Evolutionary conservation across 2,329 filamentous ascomycete genomes (phyloP), one percentile per base, ranked within the genome.

Genomic region (Calycina herbarum): DNA sequence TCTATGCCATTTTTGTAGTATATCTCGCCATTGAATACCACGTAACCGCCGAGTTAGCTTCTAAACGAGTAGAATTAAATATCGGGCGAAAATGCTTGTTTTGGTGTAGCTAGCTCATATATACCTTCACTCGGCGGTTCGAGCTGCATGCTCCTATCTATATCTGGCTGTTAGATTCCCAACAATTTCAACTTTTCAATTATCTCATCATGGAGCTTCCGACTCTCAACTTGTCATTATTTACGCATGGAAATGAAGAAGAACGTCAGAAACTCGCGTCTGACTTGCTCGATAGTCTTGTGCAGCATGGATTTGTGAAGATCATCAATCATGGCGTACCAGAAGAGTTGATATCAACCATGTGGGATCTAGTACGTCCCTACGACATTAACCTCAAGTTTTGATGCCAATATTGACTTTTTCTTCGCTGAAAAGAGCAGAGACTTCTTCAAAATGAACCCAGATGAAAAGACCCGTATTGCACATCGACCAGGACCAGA

Each of bases 281-380:
- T 6, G 15, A 56, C 4, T 35, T 62, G 17, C 24, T 56, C 8
- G 31, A 11, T 29, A 27, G 45, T n/a, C 24, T 62, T 8, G 11
- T 5, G 27, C 2, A 40, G 8, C 35, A 64, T 57, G 65, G 62
- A n/a, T 66, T 62, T 61, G 65, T 66, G 7, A 56, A 51, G 20
- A 13, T 66, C 6, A 31, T 64, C 27, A 62, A 66, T 40, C 62
- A 66, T 59, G 65, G 62, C 1, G 29, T 66, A 6, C 31, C 58
- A 2, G 59, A 64, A 6, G 33, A 64, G 24, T 56, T 24, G 13
- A 31, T 64, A 17, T 15, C 27, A 20, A 58, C 62, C 6, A 24
- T 64, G 27, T 66, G 61, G 31, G 17, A 40, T 11, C 58, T 31
- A 20, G 54, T 63, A 61, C 29, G 24, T 61, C 10, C 20, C n/a